Evolutionary conservation across 192 early-diverging fungal species (phyloP).

Genomic region (Chytriomyces sp.): DNA sequence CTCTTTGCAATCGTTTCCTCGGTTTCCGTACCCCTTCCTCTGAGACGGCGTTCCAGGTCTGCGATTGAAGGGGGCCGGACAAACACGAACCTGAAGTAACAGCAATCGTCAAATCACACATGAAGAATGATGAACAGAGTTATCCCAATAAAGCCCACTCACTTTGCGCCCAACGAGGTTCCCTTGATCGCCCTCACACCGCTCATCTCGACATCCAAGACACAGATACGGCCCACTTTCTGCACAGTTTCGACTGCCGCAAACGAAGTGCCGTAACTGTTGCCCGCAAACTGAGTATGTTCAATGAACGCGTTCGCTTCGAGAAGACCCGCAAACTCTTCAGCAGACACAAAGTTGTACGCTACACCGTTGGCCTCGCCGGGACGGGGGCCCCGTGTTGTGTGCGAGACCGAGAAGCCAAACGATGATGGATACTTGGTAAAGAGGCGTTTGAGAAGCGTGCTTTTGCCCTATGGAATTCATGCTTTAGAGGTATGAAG

Average conservation of each 20-base stretch:
- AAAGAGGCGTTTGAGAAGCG: slow-evolving; percentile 49
- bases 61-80: slow-evolving; percentile 48
- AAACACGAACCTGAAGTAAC: slow-evolving; percentile 35
- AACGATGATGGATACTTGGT: slow-evolving; percentile 82
- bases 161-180: neutral
- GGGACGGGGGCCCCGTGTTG: slow-evolving; percentile 47
- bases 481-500: neutral
- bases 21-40: slow-evolving; percentile 86
- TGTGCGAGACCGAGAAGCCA: slow-evolving; percentile 87
- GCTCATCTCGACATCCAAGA: slow-evolving; percentile 54
- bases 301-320: slow-evolving; percentile 51
- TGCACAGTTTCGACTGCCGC: slow-evolving; percentile 44
- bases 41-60: slow-evolving; percentile 81
- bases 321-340: slow-evolving; percentile 45
- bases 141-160: slow-evolving; percentile 17
- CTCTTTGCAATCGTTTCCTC: slow-evolving; percentile 77
- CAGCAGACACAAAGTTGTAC: slow-evolving; percentile 51
- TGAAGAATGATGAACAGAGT: slow-evolving; percentile 37
- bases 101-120: neutral
- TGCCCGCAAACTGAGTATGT: slow-evolving; percentile 46
- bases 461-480: slow-evolving; percentile 37
- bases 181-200: slow-evolving; percentile 11
- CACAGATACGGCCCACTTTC: slow-evolving; percentile 49
- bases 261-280: slow-evolving; percentile 54
- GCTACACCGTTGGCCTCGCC: slow-evolving; percentile 51